Conservation (phyloP, 1,284 basidiomycete species). For the Cryptococcus sp. region DNA sequence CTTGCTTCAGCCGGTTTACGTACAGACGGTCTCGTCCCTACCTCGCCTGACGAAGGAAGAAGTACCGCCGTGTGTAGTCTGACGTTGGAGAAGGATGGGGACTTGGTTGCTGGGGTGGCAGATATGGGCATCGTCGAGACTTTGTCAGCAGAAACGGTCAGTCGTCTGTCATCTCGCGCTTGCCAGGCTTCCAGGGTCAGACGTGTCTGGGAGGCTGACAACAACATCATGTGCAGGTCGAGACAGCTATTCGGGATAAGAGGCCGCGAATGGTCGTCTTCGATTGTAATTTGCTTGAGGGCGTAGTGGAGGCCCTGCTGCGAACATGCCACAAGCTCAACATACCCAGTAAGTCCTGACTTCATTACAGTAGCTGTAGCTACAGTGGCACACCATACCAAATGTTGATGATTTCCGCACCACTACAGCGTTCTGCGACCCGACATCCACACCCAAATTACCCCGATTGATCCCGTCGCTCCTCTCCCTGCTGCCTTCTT, state of each 20-base stretch:
- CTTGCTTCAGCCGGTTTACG: slow-evolving; percentile 69
- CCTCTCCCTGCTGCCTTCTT: slow-evolving; percentile 42
- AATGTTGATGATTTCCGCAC: background rate
- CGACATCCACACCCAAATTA: slow-evolving; percentile 83
- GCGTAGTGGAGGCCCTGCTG: slow-evolving; percentile 61
- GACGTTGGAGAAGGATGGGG: slow-evolving; percentile 70
- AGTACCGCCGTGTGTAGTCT: slow-evolving; percentile 62
- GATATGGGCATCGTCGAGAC: slow-evolving; percentile 78
- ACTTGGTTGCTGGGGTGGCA: slow-evolving; percentile 79
- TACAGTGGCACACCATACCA: slow-evolving; percentile 3
- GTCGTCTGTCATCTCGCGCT: slow-evolving; percentile 13
- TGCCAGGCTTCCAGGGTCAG: background rate
- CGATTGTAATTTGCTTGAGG: slow-evolving; percentile 75
- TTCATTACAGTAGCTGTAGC: no score
- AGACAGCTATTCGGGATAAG: slow-evolving; percentile 23
- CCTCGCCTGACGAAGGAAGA: slow-evolving; percentile 1
- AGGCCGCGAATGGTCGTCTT: slow-evolving; percentile 68
- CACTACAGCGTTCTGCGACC: slow-evolving; percentile 60
- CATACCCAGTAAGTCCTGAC: slow-evolving; percentile 59
- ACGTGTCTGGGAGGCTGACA: background rate
- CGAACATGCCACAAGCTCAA: slow-evolving; percentile 52
- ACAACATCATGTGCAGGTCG: slow-evolving; percentile 9
- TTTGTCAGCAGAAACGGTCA: slow-evolving; percentile 59
- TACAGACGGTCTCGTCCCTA: slow-evolving; percentile 69
- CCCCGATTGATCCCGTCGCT: slow-evolving; percentile 69